Percentiles rank a stretch among this genome's conserved stretches.
These are phyloP conservation scores for Rosa hybrid DNA, from an alignment of 331 rosid species.

Conservation along the genomic window DNA sequence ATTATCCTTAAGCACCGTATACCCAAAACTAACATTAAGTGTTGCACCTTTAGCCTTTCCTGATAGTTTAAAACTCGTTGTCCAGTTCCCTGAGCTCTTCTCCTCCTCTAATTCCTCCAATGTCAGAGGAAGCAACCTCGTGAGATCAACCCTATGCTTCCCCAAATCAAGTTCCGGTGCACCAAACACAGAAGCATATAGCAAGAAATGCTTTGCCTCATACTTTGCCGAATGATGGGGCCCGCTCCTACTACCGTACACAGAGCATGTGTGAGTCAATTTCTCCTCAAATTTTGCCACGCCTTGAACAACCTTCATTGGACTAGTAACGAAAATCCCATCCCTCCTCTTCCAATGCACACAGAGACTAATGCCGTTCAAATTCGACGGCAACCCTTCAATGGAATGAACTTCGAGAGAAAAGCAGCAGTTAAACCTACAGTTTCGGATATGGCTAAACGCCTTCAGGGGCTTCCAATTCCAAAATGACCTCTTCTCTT, in stretches of 20 bases:
- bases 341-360: conserved; percentile 81
- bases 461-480: conserved; percentile 73
- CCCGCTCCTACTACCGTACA: conserved; percentile 73
- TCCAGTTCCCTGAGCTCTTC: conserved; percentile 71
- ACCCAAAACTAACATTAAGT: conserved; percentile 83
- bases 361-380: conserved; percentile 47
- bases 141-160: conserved; percentile 75
- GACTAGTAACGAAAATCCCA: conserved; percentile 54
- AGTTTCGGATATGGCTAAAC: conserved; percentile 51
- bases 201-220: conserved; percentile 71
- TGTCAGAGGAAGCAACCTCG: conserved; percentile 77
- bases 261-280: conserved; percentile 60
- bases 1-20: conserved; percentile 59
- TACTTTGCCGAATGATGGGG: conserved; percentile 80
- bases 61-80: conserved; percentile 65
- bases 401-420: conserved; percentile 68
- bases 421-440: conserved; percentile 69
- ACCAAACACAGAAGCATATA: conserved; percentile 62
- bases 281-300: conserved; percentile 59
- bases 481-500: conserved; percentile 89
- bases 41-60: conserved; percentile 72
- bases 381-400: conserved; percentile 60
- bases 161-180: conserved; percentile 72
- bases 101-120: conserved; percentile 83
- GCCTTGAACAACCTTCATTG: conserved; percentile 58